Conservation (phyloP, 2,329 filamentous ascomycete species). For the Epichloe gansuensis region DNA sequence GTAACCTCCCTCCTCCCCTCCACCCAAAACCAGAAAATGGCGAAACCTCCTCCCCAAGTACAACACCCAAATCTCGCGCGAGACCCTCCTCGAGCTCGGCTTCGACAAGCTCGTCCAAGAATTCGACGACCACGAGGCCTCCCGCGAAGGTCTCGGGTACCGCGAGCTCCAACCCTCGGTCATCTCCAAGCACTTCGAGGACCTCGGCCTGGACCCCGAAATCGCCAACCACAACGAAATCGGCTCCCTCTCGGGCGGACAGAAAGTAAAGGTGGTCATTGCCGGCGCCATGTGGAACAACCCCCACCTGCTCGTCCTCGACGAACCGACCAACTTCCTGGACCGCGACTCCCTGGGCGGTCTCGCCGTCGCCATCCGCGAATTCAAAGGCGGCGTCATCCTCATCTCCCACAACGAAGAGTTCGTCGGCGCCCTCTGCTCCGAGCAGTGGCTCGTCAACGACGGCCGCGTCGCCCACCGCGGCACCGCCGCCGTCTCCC, state of each 20-base stretch:
- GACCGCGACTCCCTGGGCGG: conserved; percentile 95
- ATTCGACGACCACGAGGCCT: conserved; percentile 96
- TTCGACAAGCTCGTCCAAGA: conserved; percentile 93
- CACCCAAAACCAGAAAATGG: conserved; percentile 60
- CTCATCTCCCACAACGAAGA: conserved; percentile 99
- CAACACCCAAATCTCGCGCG: conserved; percentile 86
- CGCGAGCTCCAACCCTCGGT: conserved; percentile 83
- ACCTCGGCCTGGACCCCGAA: conserved; percentile 88
- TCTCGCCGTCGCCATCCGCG: conserved; percentile 91
- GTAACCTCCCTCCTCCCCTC: too few relatives aligned
- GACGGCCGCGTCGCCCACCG: conserved; percentile 80
- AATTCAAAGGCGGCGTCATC: conserved; percentile 96
- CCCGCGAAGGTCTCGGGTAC: conserved; percentile 95
- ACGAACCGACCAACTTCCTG: conserved; percentile 98
- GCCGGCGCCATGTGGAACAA: conserved; percentile 98
- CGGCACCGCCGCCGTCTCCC: conserved; percentile 57
- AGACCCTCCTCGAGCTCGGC: conserved; percentile 74
- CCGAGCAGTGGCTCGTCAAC: conserved; percentile 90
- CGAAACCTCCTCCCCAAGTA: conserved; percentile 73
- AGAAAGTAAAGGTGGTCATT: conserved; percentile 98
- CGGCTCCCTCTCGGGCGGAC: conserved; percentile 84
- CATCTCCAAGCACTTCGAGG: conserved; percentile 96
- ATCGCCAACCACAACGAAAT: conserved; percentile 99
- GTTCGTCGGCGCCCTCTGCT: conserved; percentile 89
- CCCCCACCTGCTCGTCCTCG: conserved; percentile 89